Conservation (phyloP, 768 basidiomycete genomes). For the Kwoniella europaea region DNA sequence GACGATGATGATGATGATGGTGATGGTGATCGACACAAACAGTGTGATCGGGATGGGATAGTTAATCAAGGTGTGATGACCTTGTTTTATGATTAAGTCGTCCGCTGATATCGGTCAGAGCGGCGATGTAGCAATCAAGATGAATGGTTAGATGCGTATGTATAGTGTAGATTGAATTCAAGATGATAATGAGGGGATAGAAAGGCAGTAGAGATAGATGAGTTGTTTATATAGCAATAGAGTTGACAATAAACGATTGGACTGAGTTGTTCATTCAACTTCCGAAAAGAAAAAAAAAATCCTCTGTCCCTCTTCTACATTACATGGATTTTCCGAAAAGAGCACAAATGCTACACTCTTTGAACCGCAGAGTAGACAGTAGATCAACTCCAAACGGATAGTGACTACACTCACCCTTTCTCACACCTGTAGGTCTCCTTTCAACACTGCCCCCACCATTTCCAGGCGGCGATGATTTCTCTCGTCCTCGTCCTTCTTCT, state of each 20-base stretch:
- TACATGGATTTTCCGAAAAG: background rate
- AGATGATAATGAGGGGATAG: background rate
- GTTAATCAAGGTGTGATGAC: background rate
- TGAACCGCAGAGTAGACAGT: background rate
- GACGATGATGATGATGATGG: background rate
- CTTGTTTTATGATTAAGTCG: background rate
- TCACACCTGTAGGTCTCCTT: conserved; percentile 11
- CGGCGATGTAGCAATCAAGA: background rate
- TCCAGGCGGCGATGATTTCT: background rate
- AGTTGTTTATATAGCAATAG: no score
- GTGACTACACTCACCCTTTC: conserved; percentile 1
- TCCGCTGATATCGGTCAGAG: background rate
- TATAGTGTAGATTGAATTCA: background rate
- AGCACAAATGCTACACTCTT: background rate
- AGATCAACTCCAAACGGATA: background rate
- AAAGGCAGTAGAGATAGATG: no score
- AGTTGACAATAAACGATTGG: no score
- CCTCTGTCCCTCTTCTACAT: no score
- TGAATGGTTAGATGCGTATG: background rate
- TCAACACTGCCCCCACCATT: background rate
- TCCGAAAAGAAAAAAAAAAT: no score
- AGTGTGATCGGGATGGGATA: conserved; percentile 5
- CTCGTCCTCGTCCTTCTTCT: background rate
- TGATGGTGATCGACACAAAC: background rate
- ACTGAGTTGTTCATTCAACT: no score